Evolutionary conservation across 2,329 filamentous ascomycete genomes (phyloP), one percentile per base, ranked within the genome.

Genomic region (Ophiocordyceps robertsii): DNA sequence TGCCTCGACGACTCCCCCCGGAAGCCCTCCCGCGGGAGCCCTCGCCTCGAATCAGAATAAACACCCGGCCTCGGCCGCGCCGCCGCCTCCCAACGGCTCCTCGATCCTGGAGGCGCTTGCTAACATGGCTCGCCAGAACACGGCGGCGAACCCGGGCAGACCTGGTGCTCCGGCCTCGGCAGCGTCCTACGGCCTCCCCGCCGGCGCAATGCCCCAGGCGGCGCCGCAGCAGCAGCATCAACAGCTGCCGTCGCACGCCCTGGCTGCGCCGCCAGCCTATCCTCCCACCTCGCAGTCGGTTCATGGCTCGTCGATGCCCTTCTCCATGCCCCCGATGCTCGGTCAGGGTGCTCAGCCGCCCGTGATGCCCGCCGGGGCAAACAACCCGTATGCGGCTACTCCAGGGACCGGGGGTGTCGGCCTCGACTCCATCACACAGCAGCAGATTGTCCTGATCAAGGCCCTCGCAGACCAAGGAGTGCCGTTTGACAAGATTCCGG

Each of bases 41-140:
- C 53, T 67, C 51, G 68, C 60, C 49, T 66, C 59, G 38, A 54
- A 68, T 29, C 57, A 57, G 33, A 48, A 50, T 39, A 47, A 50
- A 24, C 53, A 55, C 42, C 55, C 54, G 35, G 51, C 64, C 43
- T 59, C 59, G 41, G 54, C 67, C 30, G 65, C 70, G 21, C 56
- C 60, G 8, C 51, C 56, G 47, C 61, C 70, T 44, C 70, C 68
- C 37, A 63, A 58, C 43, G 62, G 68, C 47, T 62, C 67, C 47
- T 81, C 78, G 50, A 88, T 92, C 52, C 70, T 89, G 62, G 83
- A 84, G 58, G 82, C 82, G 37, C 72, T 92, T 48, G 83, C 84
- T 49, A 85, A 84, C 56, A 83, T 92, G 64, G 83, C 84, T 33
- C 82, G 84, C 49, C 82, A 86, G 60, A 87, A 80, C 58, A 75